Base-by-base conservation (phyloP, 2,329 filamentous ascomycete genomes). In the Calonectria pseudoturangicola region DNA sequence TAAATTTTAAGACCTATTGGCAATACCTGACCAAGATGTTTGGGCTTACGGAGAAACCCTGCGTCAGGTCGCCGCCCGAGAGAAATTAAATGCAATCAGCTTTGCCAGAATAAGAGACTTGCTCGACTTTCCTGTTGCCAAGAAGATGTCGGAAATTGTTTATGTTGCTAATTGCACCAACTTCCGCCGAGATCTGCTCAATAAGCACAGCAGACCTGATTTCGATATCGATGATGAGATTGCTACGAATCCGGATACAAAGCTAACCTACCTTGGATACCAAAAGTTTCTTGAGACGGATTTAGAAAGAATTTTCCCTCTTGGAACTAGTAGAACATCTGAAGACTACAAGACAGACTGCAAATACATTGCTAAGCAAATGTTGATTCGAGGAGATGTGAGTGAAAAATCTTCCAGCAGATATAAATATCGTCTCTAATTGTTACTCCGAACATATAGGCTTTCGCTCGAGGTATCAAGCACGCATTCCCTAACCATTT, bases 31-130 rank as follows among this genome's bases (percentile, higher is more conserved):
- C 43, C 81, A 79, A 16, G 82, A 89, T 18, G 85, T 86, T 0
- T 90, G 87, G 87, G 83, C 83, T 2, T 89, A 89, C 54, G 87
- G 88, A 16, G 83, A 89, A 73, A 82, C 83, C 0, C 80, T 88
- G 0, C 84, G 88, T 0, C 70, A 75, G 1, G 78, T 89, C 67
- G 83, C 83, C 5, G 66, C 73, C 0, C 80, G 81, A 8, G 84
- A 86, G 66, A 81, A 76, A 0, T 87, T 87, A 70, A 71, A 73
- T 10, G 74, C 86, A 75, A 87, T 90, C 43, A 77, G 78, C 2
- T 89, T 89, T 65, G 84, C 86, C 1, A 82, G 88, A 1, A 82
- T 90, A 2, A 81, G 82, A 30, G 85, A 89, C 27, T 77, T 90
- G 16, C 80, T 88, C 1, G 76, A 86, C n/a, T 80, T 86, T 25